A percentile compares a stretch with the other conserved stretches of the same genome.
phyloP scores from a whole-genome alignment of 306 rosid genomes.

The Nissolia schottii region DNA sequence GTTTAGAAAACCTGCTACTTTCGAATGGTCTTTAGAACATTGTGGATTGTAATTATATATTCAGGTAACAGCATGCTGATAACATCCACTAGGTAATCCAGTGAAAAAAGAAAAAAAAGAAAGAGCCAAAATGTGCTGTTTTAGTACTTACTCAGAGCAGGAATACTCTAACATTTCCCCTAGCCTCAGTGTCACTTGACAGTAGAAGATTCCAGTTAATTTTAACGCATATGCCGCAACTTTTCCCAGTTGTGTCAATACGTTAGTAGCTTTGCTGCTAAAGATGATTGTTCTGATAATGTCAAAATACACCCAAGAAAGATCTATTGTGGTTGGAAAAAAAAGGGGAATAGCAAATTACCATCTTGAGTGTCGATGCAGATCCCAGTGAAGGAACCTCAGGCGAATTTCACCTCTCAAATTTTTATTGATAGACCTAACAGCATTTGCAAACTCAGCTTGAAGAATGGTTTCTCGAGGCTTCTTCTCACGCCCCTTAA shows the following conservation, averaged over 20 bases:
- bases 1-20: background rate
- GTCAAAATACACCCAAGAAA: slow-evolving; percentile 31
- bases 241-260: slow-evolving; percentile 63
- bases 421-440: slow-evolving; percentile 57
- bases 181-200: slow-evolving; percentile 46
- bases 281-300: slow-evolving; percentile 20
- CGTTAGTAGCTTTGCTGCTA: slow-evolving; percentile 79
- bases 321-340: background rate
- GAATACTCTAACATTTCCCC: slow-evolving; percentile 42
- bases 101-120: background rate
- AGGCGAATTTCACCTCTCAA: slow-evolving; percentile 50
- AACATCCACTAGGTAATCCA: background rate
- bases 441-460: slow-evolving; percentile 80
- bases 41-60: background rate
- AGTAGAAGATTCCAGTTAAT: slow-evolving; percentile 73
- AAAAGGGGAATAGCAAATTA: slow-evolving; percentile 26
- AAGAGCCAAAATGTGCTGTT: background rate
- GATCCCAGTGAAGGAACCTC: slow-evolving; percentile 91
- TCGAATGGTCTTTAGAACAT: background rate
- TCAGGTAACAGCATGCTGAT: background rate
- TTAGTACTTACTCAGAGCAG: slow-evolving; percentile 56
- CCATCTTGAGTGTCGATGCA: slow-evolving; percentile 77
- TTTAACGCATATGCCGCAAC: slow-evolving; percentile 68
- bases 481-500: slow-evolving; percentile 77
- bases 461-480: slow-evolving; percentile 89